Percentiles rank a stretch among this genome's conserved stretches.
Evolutionary conservation across 208 protist species (phyloP).

Genomic region (Leishmania major): DNA sequence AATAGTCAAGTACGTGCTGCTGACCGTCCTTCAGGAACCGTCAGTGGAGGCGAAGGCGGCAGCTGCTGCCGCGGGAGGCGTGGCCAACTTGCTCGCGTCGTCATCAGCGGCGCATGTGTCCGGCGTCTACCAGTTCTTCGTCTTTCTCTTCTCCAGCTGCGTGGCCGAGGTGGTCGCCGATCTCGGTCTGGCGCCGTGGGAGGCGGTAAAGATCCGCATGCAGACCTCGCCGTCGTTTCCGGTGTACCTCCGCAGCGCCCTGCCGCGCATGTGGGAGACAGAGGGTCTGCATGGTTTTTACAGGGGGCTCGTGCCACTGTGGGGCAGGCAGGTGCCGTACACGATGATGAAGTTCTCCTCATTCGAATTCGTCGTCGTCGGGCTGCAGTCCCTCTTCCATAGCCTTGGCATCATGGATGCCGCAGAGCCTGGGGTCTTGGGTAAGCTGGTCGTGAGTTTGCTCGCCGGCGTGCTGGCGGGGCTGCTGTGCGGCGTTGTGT

Average conservation of each 20-base stretch:
- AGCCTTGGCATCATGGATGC: not conserved
- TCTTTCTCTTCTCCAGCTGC: conserved; percentile 59
- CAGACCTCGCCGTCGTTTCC: conserved; percentile 49
- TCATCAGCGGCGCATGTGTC: not conserved
- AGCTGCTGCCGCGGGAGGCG: not conserved
- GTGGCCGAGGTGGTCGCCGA: conserved; percentile 80
- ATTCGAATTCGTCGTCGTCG: conserved; percentile 62
- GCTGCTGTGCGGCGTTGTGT: conserved; percentile 90
- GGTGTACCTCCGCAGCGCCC: conserved; percentile 30
- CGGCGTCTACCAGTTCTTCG: conserved; percentile 28
- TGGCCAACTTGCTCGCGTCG: not conserved
- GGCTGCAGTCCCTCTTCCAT: conserved; percentile 22
- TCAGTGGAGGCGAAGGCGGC: not conserved
- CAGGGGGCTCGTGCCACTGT: conserved; percentile 87
- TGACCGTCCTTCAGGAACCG: not conserved
- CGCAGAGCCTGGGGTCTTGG: conserved; percentile 2
- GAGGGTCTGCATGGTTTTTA: conserved; percentile 82
- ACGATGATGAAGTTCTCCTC: conserved; percentile 94
- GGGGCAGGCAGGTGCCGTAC: conserved; percentile 94
- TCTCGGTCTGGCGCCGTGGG: conserved; percentile 68
- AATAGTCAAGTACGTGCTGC: conserved; percentile 66
- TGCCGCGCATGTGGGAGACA: conserved; percentile 60
- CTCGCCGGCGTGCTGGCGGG: conserved; percentile 91
- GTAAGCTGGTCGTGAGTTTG: conserved; percentile 28
- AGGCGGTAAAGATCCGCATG: conserved; percentile 80